Evolutionary conservation across 495 filamentous ascomycete genomes (phyloP).

Genomic region (Aspergillus asperescens): DNA sequence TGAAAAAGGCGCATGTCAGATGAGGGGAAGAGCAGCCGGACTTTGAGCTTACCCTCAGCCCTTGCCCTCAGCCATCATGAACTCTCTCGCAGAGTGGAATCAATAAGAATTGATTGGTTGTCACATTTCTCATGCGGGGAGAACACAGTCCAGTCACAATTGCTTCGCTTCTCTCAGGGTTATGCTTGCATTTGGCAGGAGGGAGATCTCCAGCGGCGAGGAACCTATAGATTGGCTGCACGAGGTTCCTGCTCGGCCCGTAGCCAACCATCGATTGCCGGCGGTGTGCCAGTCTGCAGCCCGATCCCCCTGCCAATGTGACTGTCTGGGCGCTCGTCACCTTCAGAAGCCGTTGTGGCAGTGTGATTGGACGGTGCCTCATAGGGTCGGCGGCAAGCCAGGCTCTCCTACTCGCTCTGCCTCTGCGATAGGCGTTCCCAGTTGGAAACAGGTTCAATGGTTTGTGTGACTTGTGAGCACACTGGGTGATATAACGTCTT

Average conservation of each 20-base stretch:
- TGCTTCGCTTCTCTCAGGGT: background rate
- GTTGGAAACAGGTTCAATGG: background rate
- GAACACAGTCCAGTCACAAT: background rate
- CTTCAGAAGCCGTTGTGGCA: background rate
- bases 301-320: constrained; percentile 16
- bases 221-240: constrained; percentile 10
- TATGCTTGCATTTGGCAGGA: constrained; percentile 1
- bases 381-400: constrained; percentile 13
- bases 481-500: background rate
- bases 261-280: constrained; percentile 4
- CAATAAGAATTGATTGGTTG: background rate
- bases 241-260: constrained; percentile 10
- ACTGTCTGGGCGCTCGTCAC: constrained; percentile 11
- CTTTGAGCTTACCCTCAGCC: constrained; percentile 11
- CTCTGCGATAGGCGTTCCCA: constrained; percentile 1
- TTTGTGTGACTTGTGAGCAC: background rate
- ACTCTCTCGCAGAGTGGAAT: background rate
- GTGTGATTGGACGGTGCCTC: constrained; percentile 9
- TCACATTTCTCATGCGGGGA: constrained; percentile 15
- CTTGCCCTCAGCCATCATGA: background rate
- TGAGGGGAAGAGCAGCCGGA: constrained; percentile 8
- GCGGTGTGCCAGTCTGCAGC: constrained; percentile 10
- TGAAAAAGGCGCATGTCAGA: constrained; percentile 6
- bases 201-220: constrained; percentile 2
- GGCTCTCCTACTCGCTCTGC: constrained; percentile 10